Evolutionary conservation across 2,329 filamentous ascomycete genomes (phyloP), one percentile per base, ranked within the genome.

Genomic region (Fusarium anthophilum): DNA sequence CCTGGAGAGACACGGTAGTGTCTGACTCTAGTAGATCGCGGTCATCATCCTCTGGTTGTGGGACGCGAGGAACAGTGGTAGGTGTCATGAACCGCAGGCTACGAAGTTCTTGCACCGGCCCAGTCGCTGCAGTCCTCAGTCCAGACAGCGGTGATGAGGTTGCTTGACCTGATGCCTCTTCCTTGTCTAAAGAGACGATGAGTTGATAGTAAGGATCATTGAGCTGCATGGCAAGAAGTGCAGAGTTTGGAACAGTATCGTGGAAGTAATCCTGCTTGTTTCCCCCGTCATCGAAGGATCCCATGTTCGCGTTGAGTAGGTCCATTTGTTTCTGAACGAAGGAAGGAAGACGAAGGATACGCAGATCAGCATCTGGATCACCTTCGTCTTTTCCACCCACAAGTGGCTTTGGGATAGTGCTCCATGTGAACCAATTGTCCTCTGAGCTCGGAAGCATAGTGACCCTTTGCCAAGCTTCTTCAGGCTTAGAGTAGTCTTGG

Each of bases 1-100:
- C 41, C 0, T n/a, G 9, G 1, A 24, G n/a, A 4, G 22, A 11
- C 1, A 43, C 14, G 0, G 24, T 5, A 2, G 22, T 2, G 2
- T 43, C 41, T 24, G 1, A 10, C 0, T 24, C 41, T 43, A 4
- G 14, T 24, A 10, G 22, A 43, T 17, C 41, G 0, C 1, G 6
- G 17, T 43, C 41, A 24, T 3, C 9, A 24, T 15, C 22, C 6
- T n/a, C 39, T n/a, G 8, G 39, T 10, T 41, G 39, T 6, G 39
- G 13, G 14, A 41, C 39, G 3, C 39, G 6, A n/a, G 13, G 39
- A n/a, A 41, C 39, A 14, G 22, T n/a, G 22, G 22, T 41, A 6
- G 39, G 39, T 41, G 22, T 41, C 22, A 41, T 41, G 8, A 41
- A 41, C 22, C 8, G 8, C 22, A 41, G 22, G 39, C 8, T 41